These are phyloP conservation scores for Jamesozyma lodderae DNA, from an alignment of 805 yeast species.

Conservation along the genomic window DNA sequence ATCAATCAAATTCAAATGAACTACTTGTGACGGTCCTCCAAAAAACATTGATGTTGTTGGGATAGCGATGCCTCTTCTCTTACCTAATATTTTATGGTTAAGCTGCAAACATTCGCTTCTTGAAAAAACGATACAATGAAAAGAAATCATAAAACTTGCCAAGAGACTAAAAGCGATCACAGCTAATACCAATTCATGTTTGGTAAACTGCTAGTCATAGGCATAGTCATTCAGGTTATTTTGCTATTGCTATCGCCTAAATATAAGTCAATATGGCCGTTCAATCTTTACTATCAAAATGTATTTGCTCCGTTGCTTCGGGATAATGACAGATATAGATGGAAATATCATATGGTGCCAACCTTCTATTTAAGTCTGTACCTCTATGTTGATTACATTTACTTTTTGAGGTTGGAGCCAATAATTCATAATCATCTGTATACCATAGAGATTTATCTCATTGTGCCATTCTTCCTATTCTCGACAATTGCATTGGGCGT, in stretches of 20 bases:
- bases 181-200: too few species aligned
- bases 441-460: constrained; percentile 12
- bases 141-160: too few species aligned
- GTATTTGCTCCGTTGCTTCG: constrained; percentile 21
- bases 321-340: constrained; percentile 16
- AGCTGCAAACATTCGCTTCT: too few species aligned
- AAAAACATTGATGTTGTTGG: too few species aligned
- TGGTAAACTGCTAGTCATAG: background rate
- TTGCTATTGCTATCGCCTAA: constrained; percentile 23
- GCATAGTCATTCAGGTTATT: constrained; percentile 8
- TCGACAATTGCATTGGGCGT: constrained; percentile 15
- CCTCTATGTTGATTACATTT: constrained; percentile 13
- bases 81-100: too few species aligned
- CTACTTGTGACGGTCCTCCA: too few species aligned
- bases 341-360: constrained; percentile 27
- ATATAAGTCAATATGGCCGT: constrained; percentile 12
- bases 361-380: constrained; percentile 21
- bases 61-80: too few species aligned
- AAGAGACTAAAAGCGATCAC: too few species aligned
- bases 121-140: too few species aligned
- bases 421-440: constrained; percentile 8
- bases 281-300: constrained; percentile 19
- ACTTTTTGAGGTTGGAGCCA: constrained; percentile 11
- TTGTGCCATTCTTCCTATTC: constrained; percentile 18
- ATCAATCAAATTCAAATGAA: too few species aligned